Base-by-base conservation (phyloP, 164 flowering plant genomes). In the Liquidambar formosana region DNA sequence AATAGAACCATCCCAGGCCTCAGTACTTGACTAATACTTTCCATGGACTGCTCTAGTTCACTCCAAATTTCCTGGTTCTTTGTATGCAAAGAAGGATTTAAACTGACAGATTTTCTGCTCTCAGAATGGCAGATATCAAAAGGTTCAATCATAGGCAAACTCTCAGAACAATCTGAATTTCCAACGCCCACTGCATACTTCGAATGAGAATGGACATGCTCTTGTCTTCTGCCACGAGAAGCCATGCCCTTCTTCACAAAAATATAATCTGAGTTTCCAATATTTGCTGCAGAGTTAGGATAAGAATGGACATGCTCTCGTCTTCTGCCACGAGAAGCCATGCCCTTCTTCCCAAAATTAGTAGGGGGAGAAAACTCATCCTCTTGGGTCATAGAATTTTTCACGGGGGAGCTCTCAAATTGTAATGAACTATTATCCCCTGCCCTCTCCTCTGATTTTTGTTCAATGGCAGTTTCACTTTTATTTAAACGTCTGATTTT, bases 1-100 rank as follows among this genome's bases (percentile, higher is more conserved):
- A 90, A 58, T 8, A 83, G 78, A 66, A 87, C 78, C 93, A 90
- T 89, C 54, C 93, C 96, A 45, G 90, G 78, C 73, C 88, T 82
- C 62, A 87, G 69, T 2, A 79, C 10, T 58, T 57, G 61, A 8
- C 21, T 28, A 49, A 16, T 18, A 63, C 57, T 76, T 44, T 74
- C 67, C 13, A 1, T 46, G 18, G 51, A 5, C 56, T 68, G 63
- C 67, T 74, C 67, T 1, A 0, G 16, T 57, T 72, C 78, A 48
- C 58, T 73, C 43, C 75, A 57, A 62, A 16, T 69, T 65, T 72
- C 76, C 60, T 51, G 71, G 43, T 78, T 80, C 33, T 38, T 67
- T 46, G 3, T 62, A 68, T 14, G 66, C 57, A 74, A 49, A 65
- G 83, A n/a, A 64, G 75, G 8, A 48, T 80, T 83, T 28, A 76